These are phyloP conservation scores for Nymphaea colorata DNA, from an alignment of 164 flowering plant species.

Conservation along the genomic window DNA sequence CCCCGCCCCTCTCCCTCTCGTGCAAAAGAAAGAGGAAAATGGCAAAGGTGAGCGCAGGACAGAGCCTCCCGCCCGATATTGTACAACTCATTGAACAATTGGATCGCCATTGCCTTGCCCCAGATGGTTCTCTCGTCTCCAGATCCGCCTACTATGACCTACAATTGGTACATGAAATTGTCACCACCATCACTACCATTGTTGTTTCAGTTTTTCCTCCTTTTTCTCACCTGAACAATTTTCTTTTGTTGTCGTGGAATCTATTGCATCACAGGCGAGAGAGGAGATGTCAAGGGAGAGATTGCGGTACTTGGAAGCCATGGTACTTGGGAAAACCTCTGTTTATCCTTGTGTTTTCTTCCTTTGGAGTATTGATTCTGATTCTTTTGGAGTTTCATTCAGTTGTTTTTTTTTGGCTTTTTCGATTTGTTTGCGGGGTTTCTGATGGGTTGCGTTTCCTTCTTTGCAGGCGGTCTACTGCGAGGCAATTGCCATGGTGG, in stretches of 20 bases:
- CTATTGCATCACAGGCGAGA: constrained; percentile 55
- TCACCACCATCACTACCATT: neutral
- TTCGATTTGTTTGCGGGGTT: no score
- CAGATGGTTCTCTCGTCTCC: constrained; percentile 83
- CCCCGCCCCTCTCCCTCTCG: neutral
- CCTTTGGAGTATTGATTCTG: neutral
- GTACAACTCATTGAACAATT: constrained; percentile 64
- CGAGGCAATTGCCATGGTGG: constrained; percentile 81
- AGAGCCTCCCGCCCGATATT: constrained; percentile 56
- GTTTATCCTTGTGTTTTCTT: neutral
- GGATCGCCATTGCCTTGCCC: constrained; percentile 92
- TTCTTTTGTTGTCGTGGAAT: neutral
- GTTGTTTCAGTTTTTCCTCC: neutral
- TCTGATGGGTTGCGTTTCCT: no score
- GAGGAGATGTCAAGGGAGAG: constrained; percentile 92
- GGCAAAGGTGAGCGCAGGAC: constrained; percentile 43
- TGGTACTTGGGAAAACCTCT: constrained; percentile 26
- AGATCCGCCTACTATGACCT: constrained; percentile 79
- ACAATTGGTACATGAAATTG: constrained; percentile 38
- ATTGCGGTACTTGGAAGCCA: constrained; percentile 84
- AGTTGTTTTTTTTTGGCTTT: neutral
- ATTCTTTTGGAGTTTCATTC: neutral
- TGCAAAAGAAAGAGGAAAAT: constrained; percentile 12
- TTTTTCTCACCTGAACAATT: neutral
- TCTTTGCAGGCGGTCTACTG: constrained; percentile 56